These are phyloP conservation scores for Alternaria dauci DNA, from an alignment of 2,329 filamentous ascomycete genomes.

Conservation along the genomic window DNA sequence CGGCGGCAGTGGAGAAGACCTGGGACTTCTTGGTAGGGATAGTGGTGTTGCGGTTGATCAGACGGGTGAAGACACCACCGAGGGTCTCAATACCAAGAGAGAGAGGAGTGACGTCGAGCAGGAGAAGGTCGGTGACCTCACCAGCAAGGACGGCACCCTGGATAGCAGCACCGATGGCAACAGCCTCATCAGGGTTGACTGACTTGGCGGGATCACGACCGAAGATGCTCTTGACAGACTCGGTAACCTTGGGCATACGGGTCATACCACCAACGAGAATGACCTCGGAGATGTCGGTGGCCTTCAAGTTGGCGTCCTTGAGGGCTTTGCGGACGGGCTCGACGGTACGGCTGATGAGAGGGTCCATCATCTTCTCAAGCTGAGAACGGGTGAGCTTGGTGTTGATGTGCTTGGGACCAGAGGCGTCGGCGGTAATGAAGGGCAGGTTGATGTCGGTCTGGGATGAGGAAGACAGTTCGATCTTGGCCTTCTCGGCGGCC, in stretches of 20 bases:
- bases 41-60: slow-evolving; percentile 99
- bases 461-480: slow-evolving; percentile 92
- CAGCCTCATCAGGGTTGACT: slow-evolving; percentile 97
- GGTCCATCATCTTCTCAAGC: slow-evolving; percentile 91
- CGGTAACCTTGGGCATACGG: slow-evolving; percentile 97
- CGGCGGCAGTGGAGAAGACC: slow-evolving; percentile 95
- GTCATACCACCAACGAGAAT: slow-evolving; percentile 99
- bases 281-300: slow-evolving; percentile 96
- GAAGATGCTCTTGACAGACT: slow-evolving; percentile 97
- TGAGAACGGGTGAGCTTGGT: slow-evolving; percentile 90
- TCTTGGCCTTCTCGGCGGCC: slow-evolving; percentile 99
- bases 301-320: slow-evolving; percentile 90
- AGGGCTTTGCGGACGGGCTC: slow-evolving; percentile 96
- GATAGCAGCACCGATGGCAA: slow-evolving; percentile 95
- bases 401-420: slow-evolving; percentile 98
- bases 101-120: slow-evolving; percentile 94
- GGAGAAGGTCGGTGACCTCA: slow-evolving; percentile 93
- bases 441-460: slow-evolving; percentile 98
- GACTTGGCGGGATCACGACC: slow-evolving; percentile 97
- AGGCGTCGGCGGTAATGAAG: slow-evolving; percentile 96
- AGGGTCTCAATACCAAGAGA: slow-evolving; percentile 99
- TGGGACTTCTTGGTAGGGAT: slow-evolving; percentile 99
- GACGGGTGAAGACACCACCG: slow-evolving; percentile 94
- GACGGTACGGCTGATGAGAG: slow-evolving; percentile 83
- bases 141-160: slow-evolving; percentile 96